Base-by-base conservation (phyloP, 208 protist species). In the Trypanosoma scelopori region DNA sequence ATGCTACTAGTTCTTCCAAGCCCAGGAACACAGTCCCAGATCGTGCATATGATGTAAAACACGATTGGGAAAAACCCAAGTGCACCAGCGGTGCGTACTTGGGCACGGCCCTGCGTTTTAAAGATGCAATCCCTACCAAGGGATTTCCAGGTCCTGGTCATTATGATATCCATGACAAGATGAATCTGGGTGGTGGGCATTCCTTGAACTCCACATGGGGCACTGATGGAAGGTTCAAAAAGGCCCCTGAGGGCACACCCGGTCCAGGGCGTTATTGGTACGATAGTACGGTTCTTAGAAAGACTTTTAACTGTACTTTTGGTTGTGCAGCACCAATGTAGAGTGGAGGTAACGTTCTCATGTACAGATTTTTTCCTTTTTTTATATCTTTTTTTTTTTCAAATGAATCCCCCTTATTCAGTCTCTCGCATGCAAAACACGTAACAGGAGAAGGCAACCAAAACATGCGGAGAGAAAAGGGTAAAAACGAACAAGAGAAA, bases 221-320 rank as follows among this genome's bases (percentile, higher is more conserved):
- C 28, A 78, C 61, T 30, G 84, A 92, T 65, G 77, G 84, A 62
- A 87, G 89, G 37, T 92, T 91, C 70, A 59, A 74, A 23, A 27
- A 32, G 0, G 63, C 30, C 11, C 15, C 23, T 35, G 30, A 58
- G 11, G 68, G 55, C 20, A 72, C 30, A 15, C 75, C 74, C 49
- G 85, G 80, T 22, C 71, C 82, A 45, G 87, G 85, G 6, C 71
- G 78, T 43, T 92, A 88, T 67, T 80, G 84, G 59, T 73, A 85
- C 57, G 67, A 81, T 28, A 85, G 78, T 48, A 93, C 85, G 4
- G 79, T 93, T 47, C 53, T 91, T n/a, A 92, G 74, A n/a, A 93
- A 91, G 45, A 82, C 86, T 3, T 80, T 88, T 78, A 95, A 95
- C 55, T 60, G 69, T 32, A 95, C 90, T 13, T 85, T 93, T 64